These are phyloP conservation scores for Plenodomus lindquistii DNA, from an alignment of 2,329 filamentous ascomycete genomes.

Conservation along the genomic window DNA sequence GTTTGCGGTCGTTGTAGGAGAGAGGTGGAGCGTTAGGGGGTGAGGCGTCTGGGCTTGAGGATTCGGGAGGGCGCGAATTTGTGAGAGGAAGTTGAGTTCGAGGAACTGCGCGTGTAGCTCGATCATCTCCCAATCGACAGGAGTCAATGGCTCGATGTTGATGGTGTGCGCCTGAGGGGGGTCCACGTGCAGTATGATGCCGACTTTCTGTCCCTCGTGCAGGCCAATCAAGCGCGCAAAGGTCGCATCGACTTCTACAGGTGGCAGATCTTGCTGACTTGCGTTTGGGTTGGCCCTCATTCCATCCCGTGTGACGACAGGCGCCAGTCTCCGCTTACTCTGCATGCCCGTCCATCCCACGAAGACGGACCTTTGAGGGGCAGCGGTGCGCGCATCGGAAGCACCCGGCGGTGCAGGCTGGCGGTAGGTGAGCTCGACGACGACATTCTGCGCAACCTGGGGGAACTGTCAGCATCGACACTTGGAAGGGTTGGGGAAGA, in stretches of 20 bases:
- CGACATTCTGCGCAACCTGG: constrained; percentile 90
- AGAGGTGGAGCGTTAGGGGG: constrained; percentile 87
- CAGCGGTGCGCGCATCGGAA: constrained; percentile 45
- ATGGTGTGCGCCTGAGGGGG: constrained; percentile 90
- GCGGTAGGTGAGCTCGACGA: constrained; percentile 86
- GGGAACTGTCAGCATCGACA: constrained; percentile 42
- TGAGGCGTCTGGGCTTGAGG: constrained; percentile 69
- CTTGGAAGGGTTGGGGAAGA: background rate
- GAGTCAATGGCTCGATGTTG: constrained; percentile 93
- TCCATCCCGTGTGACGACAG: constrained; percentile 75
- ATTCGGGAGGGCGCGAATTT: constrained; percentile 92
- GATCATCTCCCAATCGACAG: constrained; percentile 98
- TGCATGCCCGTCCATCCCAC: constrained; percentile 98
- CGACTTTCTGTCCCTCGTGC: constrained; percentile 76
- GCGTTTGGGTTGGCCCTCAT: constrained; percentile 62
- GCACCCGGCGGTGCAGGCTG: constrained; percentile 55
- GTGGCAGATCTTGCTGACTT: constrained; percentile 74
- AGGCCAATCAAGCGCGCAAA: constrained; percentile 78
- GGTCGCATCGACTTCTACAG: constrained; percentile 85
- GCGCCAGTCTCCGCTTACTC: constrained; percentile 78
- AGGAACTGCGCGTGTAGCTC: constrained; percentile 95
- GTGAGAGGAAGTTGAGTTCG: constrained; percentile 88
- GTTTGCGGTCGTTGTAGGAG: constrained; percentile 92
- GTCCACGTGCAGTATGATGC: constrained; percentile 77
- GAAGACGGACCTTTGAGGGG: constrained; percentile 71